Conservation (phyloP, 331 rosid species). For the Pyracantha coccinea region DNA sequence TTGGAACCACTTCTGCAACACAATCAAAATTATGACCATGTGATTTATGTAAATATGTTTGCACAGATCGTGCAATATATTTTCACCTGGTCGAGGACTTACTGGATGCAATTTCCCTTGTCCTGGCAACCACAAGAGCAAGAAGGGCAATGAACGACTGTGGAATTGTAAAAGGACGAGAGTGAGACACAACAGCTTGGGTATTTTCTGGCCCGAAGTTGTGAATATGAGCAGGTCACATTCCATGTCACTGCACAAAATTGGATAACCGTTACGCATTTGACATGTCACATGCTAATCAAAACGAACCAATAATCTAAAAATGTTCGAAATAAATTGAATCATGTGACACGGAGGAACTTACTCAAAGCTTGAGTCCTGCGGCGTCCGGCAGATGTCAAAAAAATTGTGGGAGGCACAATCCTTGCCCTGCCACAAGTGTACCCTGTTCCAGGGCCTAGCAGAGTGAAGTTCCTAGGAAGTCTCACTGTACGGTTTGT, state of each 20-base stretch:
- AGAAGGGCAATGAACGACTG: conserved; percentile 73
- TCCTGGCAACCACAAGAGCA: conserved; percentile 89
- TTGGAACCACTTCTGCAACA: conserved; percentile 60
- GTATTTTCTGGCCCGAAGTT: conserved; percentile 66
- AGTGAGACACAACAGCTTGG: conserved; percentile 88
- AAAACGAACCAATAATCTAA: neutral
- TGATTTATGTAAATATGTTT: neutral
- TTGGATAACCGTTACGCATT: neutral
- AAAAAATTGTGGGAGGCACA: conserved; percentile 80
- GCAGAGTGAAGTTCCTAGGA: conserved; percentile 80
- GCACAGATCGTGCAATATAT: neutral
- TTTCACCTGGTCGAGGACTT: conserved; percentile 14
- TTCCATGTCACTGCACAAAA: conserved; percentile 92
- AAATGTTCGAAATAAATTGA: neutral
- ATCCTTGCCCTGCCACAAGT: conserved; percentile 84
- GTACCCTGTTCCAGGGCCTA: conserved; percentile 92
- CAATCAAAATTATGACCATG: neutral
- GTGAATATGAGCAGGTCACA: conserved; percentile 93
- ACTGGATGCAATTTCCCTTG: conserved; percentile 71
- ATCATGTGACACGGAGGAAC: conserved; percentile 6
- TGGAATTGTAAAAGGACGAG: conserved; percentile 85
- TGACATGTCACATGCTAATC: neutral
- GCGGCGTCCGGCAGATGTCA: conserved; percentile 66
- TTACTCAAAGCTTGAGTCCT: conserved; percentile 92
- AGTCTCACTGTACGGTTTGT: conserved; percentile 78